Conservation (phyloP, 768 basidiomycete species). For the Mycena galericulata region DNA sequence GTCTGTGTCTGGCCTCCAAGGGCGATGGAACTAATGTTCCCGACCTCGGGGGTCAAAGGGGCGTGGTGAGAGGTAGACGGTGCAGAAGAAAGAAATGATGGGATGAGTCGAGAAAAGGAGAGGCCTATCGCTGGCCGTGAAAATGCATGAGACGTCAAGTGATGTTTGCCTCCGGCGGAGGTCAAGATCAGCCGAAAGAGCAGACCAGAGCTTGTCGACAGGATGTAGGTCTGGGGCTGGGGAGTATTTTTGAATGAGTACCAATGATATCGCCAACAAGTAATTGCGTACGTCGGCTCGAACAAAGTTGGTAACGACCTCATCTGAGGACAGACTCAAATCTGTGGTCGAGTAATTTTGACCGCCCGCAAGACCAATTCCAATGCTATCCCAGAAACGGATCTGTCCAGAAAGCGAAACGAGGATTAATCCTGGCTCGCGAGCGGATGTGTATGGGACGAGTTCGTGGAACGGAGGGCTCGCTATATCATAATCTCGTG, state of each 20-base stretch:
- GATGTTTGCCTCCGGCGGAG: slow-evolving; percentile 76
- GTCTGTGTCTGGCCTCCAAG: slow-evolving; percentile 57
- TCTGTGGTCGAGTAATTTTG: slow-evolving; percentile 68
- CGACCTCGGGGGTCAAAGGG: slow-evolving; percentile 57
- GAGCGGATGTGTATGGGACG: slow-evolving; percentile 71
- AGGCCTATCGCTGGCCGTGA: slow-evolving; percentile 62
- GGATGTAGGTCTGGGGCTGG: slow-evolving; percentile 76
- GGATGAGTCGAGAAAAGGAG: slow-evolving; percentile 56
- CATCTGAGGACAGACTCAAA: slow-evolving; percentile 63
- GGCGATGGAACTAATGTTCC: slow-evolving; percentile 75
- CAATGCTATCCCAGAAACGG: slow-evolving; percentile 91
- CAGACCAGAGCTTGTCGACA: slow-evolving; percentile 74
- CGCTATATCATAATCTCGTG: slow-evolving; percentile 54
- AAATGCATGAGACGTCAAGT: slow-evolving; percentile 70
- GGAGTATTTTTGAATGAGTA: slow-evolving; percentile 17
- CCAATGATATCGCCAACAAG: slow-evolving; percentile 13
- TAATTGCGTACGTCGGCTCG: slow-evolving; percentile 68
- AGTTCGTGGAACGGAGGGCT: slow-evolving; percentile 69
- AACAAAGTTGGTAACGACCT: slow-evolving; percentile 74
- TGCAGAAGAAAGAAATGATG: slow-evolving; percentile 55
- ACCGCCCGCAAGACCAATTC: slow-evolving; percentile 85
- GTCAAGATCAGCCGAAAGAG: slow-evolving; percentile 74
- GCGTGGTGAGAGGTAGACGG: slow-evolving; percentile 55
- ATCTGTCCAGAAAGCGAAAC: slow-evolving; percentile 77
- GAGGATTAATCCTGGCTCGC: slow-evolving; percentile 91